These are phyloP conservation scores for Pseudozyma sp. DNA, from an alignment of 1,284 basidiomycete genomes.

Conservation along the genomic window DNA sequence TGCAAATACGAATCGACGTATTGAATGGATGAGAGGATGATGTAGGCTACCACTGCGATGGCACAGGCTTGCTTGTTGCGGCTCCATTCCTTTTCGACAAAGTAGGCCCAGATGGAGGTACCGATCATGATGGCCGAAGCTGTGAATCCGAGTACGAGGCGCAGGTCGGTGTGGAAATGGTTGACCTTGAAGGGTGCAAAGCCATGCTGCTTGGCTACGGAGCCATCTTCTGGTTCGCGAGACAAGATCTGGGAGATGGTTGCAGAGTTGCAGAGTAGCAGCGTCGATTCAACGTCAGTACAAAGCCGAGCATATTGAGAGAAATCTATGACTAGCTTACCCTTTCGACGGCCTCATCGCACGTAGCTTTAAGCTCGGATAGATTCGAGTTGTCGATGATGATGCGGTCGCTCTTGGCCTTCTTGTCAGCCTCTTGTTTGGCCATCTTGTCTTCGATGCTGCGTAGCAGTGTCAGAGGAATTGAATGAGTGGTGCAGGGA, in stretches of 20 bases:
- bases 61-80: conserved; percentile 55
- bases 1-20: conserved; percentile 49
- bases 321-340: conserved; percentile 17
- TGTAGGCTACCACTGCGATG: conserved; percentile 55
- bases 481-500: not conserved
- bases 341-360: conserved; percentile 63
- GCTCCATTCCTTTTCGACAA: conserved; percentile 64
- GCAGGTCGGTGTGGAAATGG: conserved; percentile 59
- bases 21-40: conserved; percentile 43
- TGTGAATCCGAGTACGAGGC: conserved; percentile 53
- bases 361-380: conserved; percentile 60
- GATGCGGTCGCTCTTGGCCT: conserved; percentile 39
- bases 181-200: conserved; percentile 59
- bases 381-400: conserved; percentile 61
- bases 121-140: conserved; percentile 64
- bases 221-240: conserved; percentile 32
- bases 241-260: conserved; percentile 21
- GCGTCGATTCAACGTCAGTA: not conserved
- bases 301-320: too few species aligned
- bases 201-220: conserved; percentile 11
- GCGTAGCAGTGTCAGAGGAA: not conserved
- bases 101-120: conserved; percentile 58
- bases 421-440: conserved; percentile 1
- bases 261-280: not conserved
- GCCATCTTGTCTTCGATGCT: conserved; percentile 11